Conservation (phyloP, 148 eudicot genomes). For the Rhododendron ovatum region DNA sequence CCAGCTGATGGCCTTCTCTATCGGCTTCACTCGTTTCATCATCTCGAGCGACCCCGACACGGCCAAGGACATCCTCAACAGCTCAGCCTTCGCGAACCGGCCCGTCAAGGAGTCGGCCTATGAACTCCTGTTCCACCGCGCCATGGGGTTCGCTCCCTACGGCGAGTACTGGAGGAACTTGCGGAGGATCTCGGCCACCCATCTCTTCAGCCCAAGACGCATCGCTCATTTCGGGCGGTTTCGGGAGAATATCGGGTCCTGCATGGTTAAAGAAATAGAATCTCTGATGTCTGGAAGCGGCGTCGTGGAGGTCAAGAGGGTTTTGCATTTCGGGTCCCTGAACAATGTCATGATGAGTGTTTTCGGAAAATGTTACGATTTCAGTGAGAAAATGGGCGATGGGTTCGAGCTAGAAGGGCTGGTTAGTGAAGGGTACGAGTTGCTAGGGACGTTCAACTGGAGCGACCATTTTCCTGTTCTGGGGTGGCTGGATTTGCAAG, state of each 20-base stretch:
- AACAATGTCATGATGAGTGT: slow-evolving; percentile 93
- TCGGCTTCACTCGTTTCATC: slow-evolving; percentile 70
- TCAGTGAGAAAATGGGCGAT: slow-evolving; percentile 6
- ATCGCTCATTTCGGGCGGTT: slow-evolving; percentile 32
- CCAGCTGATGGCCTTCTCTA: slow-evolving; percentile 68
- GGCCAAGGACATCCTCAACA: slow-evolving; percentile 61
- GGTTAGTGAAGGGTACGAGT: slow-evolving; percentile 80
- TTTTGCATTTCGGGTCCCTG: slow-evolving; percentile 66
- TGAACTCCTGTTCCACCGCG: slow-evolving; percentile 68
- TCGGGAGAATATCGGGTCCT: slow-evolving; percentile 36
- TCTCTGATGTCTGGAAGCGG: slow-evolving; percentile 32
- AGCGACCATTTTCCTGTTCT: slow-evolving; percentile 79
- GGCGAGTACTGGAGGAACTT: slow-evolving; percentile 85
- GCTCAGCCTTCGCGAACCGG: slow-evolving; percentile 71
- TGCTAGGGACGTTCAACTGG: slow-evolving; percentile 82
- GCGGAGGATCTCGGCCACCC: slow-evolving; percentile 61
- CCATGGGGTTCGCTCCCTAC: slow-evolving; percentile 93
- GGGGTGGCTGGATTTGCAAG: slow-evolving; percentile 73
- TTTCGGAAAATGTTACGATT: slow-evolving; percentile 56
- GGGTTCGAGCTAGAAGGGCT: slow-evolving; percentile 42
- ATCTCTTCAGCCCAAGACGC: slow-evolving; percentile 59
- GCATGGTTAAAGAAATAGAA: slow-evolving; percentile 35
- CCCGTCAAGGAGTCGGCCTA: slow-evolving; percentile 89
- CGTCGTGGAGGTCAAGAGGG: slow-evolving; percentile 39
- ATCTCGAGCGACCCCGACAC: slow-evolving; percentile 67